A percentile compares a stretch with the other conserved stretches of the same genome.
These are phyloP conservation scores for Claviceps africana DNA, from an alignment of 2,329 filamentous ascomycete species.

Conservation along the genomic window DNA sequence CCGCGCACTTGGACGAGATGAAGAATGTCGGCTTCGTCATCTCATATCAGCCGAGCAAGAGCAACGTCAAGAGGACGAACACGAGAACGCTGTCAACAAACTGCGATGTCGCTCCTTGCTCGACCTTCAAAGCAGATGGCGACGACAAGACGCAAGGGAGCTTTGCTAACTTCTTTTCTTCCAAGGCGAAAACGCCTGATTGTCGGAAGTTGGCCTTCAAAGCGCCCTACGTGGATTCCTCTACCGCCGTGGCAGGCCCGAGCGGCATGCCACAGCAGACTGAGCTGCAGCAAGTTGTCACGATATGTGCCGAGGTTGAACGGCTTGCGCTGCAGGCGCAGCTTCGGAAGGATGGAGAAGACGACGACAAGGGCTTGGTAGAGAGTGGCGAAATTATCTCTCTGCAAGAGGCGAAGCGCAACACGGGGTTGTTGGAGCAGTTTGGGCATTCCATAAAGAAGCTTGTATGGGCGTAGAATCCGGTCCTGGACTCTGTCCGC, in stretches of 20 bases:
- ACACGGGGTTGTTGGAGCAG: conserved; percentile 74
- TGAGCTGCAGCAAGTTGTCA: conserved; percentile 42
- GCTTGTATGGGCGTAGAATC: conserved; percentile 62
- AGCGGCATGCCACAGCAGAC: conserved; percentile 32
- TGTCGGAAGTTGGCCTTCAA: conserved; percentile 39
- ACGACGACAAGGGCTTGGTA: conserved; percentile 32
- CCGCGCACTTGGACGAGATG: conserved; percentile 59
- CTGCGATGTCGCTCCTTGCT: conserved; percentile 17
- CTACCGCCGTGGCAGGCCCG: conserved; percentile 37
- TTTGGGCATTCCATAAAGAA: conserved; percentile 85
- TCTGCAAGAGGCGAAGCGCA: conserved; percentile 70
- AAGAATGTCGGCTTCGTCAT: conserved; percentile 78
- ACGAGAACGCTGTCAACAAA: conserved; percentile 61
- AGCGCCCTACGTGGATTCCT: conserved; percentile 39
- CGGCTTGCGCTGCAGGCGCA: conserved; percentile 43
- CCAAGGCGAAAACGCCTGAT: conserved; percentile 19
- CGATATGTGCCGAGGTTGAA: conserved; percentile 65
- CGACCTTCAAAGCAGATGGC: conserved; percentile 9
- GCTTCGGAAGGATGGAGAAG: conserved; percentile 26
- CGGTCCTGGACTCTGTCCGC: neutral
- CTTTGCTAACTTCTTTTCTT: conserved; percentile 29
- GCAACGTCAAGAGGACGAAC: conserved; percentile 66
- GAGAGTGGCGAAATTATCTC: conserved; percentile 63
- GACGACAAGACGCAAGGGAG: conserved; percentile 17
- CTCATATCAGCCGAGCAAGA: conserved; percentile 56